Base-by-base conservation (phyloP, 1,139 yeast species). In the Barnettozyma hawaiiensis region DNA sequence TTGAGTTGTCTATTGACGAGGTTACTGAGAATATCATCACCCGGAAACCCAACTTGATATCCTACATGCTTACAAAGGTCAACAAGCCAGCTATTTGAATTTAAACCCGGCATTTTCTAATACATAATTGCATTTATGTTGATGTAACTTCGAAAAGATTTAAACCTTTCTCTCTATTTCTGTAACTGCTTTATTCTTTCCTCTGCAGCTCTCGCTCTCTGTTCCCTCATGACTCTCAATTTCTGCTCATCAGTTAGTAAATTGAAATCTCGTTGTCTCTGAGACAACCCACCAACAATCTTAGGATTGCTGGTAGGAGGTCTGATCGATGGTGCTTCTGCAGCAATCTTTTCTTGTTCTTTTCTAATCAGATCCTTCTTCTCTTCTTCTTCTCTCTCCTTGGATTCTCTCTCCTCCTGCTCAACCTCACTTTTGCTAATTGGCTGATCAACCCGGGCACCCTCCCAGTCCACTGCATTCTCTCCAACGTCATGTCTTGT, bases 131-230 rank as follows among this genome's bases (percentile, higher is more conserved):
- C 24, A 31, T 16, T 4, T 33, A n/a, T 12, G 12, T n/a, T n/a
- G n/a, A n/a, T n/a, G n/a, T n/a, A n/a, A n/a, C n/a, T n/a, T n/a
- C n/a, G n/a, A n/a, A n/a, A n/a, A n/a, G n/a, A n/a, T n/a, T n/a
- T n/a, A n/a, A n/a, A n/a, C n/a, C n/a, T n/a, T n/a, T n/a, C n/a
- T n/a, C n/a, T 9, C 24, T 36, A 40, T 32, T 41, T 32, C 14
- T 37, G 50, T 34, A 39, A 42, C 18, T 42, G 39, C 28, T 64
- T 66, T 57, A 90, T 60, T 53, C 99, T 72, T 0, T 94, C 96
- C 60, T 92, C 97, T 0, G 96, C 97, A 0, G 99, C 99, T 47
- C 97, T 72, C 0, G 97, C 97, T 43, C 98, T 69, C 58, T 92
- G 90, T 56, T 92, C 98, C 48, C 98, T 75, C 83, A 90, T 89